phyloP scores from a whole-genome alignment of 1,139 yeast genomes.

The Candida glucosophila region DNA sequence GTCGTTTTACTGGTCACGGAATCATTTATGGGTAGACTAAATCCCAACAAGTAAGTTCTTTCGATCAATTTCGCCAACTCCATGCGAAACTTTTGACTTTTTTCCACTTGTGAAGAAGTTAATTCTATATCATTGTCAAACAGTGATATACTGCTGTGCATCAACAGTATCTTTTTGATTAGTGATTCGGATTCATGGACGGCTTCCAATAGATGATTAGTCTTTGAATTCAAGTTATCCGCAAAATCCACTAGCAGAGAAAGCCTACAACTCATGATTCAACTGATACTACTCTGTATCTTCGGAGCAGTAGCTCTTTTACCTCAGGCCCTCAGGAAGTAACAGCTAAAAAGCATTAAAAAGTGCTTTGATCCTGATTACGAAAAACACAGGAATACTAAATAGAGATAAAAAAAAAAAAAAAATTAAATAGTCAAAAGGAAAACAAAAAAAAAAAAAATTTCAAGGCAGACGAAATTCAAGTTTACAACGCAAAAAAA shows the following conservation, averaged over 20 bases:
- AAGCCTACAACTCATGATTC: too few species aligned
- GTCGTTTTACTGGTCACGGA: constrained; percentile 36
- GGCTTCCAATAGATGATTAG: constrained; percentile 15
- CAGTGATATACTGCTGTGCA: constrained; percentile 15
- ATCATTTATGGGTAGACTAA: constrained; percentile 24
- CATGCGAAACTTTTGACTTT: constrained; percentile 15
- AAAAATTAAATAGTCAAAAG: too few species aligned
- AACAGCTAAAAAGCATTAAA: too few species aligned
- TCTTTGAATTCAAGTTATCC: constrained; percentile 21
- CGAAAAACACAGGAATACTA: too few species aligned
- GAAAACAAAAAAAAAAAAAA: constrained; percentile 3
- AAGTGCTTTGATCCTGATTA: too few species aligned
- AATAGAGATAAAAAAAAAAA: too few species aligned
- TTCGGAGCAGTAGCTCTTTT: too few species aligned
- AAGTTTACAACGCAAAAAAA: too few species aligned
- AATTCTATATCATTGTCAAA: constrained; percentile 26
- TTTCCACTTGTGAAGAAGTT: constrained; percentile 14
- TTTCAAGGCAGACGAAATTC: too few species aligned
- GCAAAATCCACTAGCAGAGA: constrained; percentile 17
- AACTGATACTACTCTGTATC: too few species aligned
- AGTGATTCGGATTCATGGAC: constrained; percentile 15
- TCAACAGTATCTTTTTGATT: constrained; percentile 13
- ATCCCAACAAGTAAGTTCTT: constrained; percentile 26
- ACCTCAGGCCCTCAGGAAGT: too few species aligned
- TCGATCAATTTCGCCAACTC: constrained; percentile 25